phyloP scores from a whole-genome alignment of 495 filamentous ascomycete species.

The Clohesyomyces aquaticus region DNA sequence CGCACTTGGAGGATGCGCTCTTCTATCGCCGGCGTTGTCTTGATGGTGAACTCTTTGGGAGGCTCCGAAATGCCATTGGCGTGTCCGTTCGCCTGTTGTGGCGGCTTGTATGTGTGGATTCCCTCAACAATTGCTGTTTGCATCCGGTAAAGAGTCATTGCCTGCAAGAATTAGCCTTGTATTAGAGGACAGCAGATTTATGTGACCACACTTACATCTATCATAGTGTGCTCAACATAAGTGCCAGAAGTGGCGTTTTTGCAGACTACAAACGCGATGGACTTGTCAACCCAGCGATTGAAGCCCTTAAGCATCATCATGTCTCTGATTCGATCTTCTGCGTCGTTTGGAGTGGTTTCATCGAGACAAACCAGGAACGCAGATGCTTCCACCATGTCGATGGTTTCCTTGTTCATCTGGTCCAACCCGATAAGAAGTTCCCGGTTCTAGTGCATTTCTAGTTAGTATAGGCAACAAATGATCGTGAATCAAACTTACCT shows the following conservation, averaged over 20 bases:
- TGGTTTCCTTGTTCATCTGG: background rate
- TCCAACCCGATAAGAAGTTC: background rate
- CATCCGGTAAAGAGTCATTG: background rate
- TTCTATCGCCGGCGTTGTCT: no score
- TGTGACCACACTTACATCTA: no score
- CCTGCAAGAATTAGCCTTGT: background rate
- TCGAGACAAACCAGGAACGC: constrained; percentile 5
- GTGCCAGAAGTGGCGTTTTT: background rate
- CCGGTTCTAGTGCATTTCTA: background rate
- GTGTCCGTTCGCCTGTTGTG: background rate
- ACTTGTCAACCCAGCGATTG: constrained; percentile 4
- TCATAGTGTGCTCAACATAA: background rate
- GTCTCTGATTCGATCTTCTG: background rate
- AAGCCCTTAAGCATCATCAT: background rate
- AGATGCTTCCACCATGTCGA: constrained; percentile 1
- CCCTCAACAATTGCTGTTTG: background rate
- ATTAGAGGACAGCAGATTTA: background rate
- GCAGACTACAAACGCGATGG: background rate
- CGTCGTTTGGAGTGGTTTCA: background rate
- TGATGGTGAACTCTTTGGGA: background rate
- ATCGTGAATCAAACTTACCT: background rate
- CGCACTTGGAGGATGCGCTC: background rate
- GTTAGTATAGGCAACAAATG: background rate
- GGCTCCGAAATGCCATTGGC: background rate
- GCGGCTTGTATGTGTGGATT: background rate